These are phyloP conservation scores for Microsporum audouinii DNA, from an alignment of 2,329 filamentous ascomycete species.

Conservation along the genomic window DNA sequence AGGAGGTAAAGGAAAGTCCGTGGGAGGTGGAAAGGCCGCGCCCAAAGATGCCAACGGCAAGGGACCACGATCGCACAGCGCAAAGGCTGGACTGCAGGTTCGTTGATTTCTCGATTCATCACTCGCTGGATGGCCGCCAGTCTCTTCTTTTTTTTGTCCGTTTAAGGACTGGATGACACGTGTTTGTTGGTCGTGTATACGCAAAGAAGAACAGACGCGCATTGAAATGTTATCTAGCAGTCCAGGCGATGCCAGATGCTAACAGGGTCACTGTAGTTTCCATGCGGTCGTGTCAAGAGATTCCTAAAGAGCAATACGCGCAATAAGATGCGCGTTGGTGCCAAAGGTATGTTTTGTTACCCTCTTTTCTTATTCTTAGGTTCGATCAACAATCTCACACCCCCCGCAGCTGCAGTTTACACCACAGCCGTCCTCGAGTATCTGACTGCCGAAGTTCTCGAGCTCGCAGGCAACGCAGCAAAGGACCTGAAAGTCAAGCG, in stretches of 20 bases:
- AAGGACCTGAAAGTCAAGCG: constrained; percentile 99
- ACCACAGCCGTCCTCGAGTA: constrained; percentile 97
- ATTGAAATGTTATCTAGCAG: neutral
- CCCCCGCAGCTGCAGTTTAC: constrained; percentile 67
- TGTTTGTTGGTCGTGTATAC: neutral
- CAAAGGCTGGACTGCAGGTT: constrained; percentile 91
- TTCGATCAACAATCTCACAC: constrained; percentile 8
- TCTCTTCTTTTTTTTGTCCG: neutral
- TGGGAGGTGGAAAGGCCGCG: constrained; percentile 82
- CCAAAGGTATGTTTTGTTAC: constrained; percentile 50
- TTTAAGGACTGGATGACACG: constrained; percentile 2
- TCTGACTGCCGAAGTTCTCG: constrained; percentile 95
- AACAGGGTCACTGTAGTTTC: constrained; percentile 55
- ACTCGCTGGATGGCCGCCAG: neutral
- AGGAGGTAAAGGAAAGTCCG: constrained; percentile 88
- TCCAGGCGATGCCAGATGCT: neutral
- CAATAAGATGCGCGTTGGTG: constrained; percentile 98
- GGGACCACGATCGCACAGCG: constrained; percentile 85
- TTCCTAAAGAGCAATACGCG: constrained; percentile 99
- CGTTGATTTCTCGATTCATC: constrained; percentile 32
- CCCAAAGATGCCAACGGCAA: constrained; percentile 76
- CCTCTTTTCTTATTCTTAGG: constrained; percentile 5
- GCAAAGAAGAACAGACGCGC: neutral
- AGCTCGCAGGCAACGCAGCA: constrained; percentile 95
- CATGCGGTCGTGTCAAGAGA: constrained; percentile 98